Evolutionary conservation across 169 alveolate genomes (phyloP).

Genomic region (Amoebophrya sp.): DNA sequence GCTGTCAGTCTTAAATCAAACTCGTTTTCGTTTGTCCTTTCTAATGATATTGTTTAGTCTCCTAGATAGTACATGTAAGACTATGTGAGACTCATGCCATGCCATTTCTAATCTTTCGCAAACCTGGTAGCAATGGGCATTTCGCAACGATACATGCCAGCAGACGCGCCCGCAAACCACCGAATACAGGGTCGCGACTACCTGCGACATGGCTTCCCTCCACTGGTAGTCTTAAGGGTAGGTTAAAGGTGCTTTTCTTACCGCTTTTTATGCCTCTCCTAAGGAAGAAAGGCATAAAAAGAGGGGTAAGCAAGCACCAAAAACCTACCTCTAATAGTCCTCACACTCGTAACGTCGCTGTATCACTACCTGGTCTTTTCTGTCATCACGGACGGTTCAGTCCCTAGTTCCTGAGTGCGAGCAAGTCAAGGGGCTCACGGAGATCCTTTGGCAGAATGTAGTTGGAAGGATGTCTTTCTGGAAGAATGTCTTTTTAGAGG

Average conservation of each 20-base stretch:
- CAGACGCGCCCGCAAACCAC: neutral
- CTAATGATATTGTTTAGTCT: too few species aligned
- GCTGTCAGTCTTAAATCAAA: neutral
- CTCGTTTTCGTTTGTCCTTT: neutral
- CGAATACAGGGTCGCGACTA: neutral
- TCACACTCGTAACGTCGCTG: neutral
- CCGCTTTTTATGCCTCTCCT: too few species aligned
- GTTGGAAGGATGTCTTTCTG: too few species aligned
- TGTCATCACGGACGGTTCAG: too few species aligned
- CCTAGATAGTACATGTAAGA: neutral
- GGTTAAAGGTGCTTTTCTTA: too few species aligned
- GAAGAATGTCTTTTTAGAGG: too few species aligned
- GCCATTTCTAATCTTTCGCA: neutral
- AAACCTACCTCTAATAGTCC: too few species aligned
- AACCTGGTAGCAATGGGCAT: neutral
- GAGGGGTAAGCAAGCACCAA: too few species aligned
- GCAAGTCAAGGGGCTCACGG: too few species aligned
- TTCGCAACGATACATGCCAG: neutral
- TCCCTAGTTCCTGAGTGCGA: too few species aligned
- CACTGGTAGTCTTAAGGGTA: neutral
- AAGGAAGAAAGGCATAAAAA: too few species aligned
- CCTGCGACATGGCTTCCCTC: conserved; percentile 27
- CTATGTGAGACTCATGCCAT: neutral
- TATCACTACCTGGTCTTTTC: conserved; percentile 21
- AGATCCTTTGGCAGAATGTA: too few species aligned